Evolutionary conservation across 2,329 filamentous ascomycete species (phyloP).

Genomic region (Cercospora brassicicola): DNA sequence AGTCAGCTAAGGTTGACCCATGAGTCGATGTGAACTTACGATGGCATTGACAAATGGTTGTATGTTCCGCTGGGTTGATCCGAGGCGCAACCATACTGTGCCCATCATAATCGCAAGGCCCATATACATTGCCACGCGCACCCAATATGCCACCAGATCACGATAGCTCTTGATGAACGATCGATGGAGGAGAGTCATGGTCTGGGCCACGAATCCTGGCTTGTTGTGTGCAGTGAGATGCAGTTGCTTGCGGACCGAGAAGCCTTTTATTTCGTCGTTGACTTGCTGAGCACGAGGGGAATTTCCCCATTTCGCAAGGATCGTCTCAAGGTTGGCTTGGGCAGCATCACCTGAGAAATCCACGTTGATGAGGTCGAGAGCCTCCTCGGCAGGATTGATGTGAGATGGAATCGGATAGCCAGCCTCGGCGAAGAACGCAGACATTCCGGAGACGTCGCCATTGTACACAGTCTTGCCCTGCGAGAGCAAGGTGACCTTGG

Average conservation of each 20-base stretch:
- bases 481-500: conserved; percentile 71
- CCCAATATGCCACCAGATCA: conserved; percentile 77
- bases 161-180: conserved; percentile 77
- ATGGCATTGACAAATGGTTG: conserved; percentile 78
- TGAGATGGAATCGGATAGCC: conserved; percentile 63
- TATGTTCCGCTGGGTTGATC: conserved; percentile 67
- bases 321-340: conserved; percentile 46
- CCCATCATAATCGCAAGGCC: conserved; percentile 79
- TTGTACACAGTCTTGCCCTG: conserved; percentile 69
- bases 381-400: conserved; percentile 73
- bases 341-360: conserved; percentile 60
- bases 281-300: conserved; percentile 39
- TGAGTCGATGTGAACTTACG: conserved; percentile 22
- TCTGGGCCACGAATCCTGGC: conserved; percentile 19
- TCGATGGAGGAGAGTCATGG: conserved; percentile 67
- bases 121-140: conserved; percentile 76
- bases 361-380: conserved; percentile 72
- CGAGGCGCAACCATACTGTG: conserved; percentile 77
- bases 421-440: conserved; percentile 60
- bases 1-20: conserved; percentile 8
- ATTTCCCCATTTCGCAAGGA: conserved; percentile 55
- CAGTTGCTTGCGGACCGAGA: conserved; percentile 13
- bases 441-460: conserved; percentile 57
- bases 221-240: conserved; percentile 6
- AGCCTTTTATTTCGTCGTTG: conserved; percentile 17